Evolutionary conservation across 371 early-diverging fungal species (phyloP).

Genomic region (Apophysomyces ossiformis): DNA sequence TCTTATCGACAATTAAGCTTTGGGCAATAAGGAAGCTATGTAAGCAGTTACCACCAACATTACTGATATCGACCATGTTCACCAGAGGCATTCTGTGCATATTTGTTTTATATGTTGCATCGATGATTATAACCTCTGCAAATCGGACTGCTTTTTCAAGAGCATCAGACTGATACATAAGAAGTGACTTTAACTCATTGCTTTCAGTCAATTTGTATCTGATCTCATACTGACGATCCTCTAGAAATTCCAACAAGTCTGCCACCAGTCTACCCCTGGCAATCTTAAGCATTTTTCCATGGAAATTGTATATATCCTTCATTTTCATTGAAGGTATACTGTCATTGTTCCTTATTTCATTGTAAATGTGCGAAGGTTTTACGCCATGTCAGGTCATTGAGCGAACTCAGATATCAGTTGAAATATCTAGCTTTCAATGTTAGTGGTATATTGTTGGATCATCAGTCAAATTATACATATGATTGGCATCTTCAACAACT

Average conservation of each 20-base stretch:
- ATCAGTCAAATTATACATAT: neutral
- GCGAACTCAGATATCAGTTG: too few species aligned
- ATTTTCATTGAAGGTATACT: neutral
- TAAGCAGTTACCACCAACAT: slow-evolving; percentile 6
- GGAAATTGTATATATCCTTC: slow-evolving; percentile 12
- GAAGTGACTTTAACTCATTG: neutral
- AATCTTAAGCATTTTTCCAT: neutral
- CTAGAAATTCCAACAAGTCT: neutral
- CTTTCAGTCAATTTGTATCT: neutral
- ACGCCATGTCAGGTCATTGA: neutral
- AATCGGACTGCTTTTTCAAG: slow-evolving; percentile 2
- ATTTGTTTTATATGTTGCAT: slow-evolving; percentile 47
- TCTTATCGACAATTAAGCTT: too few species aligned
- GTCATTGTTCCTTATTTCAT: neutral
- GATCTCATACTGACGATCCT: neutral
- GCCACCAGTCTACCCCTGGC: neutral
- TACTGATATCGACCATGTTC: slow-evolving; percentile 62
- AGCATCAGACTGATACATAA: neutral
- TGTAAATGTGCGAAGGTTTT: neutral
- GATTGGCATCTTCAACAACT: neutral
- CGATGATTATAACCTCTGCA: slow-evolving; percentile 31
- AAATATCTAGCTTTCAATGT: neutral
- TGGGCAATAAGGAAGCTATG: too few species aligned
- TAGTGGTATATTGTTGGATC: neutral
- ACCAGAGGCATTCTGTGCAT: slow-evolving; percentile 59